Base-by-base conservation (phyloP, 371 early-diverging fungal species). In the Rhizomucor miehei region DNA sequence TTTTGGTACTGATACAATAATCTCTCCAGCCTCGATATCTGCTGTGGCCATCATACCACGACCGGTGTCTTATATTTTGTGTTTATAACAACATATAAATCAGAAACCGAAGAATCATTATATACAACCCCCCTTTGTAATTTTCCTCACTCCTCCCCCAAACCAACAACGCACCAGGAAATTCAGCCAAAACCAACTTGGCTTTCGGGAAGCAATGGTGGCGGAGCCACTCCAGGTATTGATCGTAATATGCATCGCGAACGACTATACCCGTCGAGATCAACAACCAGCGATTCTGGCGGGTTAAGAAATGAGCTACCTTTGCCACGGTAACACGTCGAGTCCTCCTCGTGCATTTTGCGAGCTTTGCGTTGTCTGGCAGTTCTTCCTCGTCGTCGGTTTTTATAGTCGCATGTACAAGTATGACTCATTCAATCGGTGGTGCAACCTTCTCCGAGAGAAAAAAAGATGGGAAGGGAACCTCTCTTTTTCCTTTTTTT, bases 21-120 rank as follows among this genome's bases (percentile, higher is more conserved):
- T 73, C 54, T 84, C 81, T 6, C 84, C 84, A 36, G 77, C 73
- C 59, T 74, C 76, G 24, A 84, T 80, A 56, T 77, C 72, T 36
- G 74, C 68, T 4, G 77, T 81, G 0, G 84, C 84, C 84, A 84
- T 84, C 84, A 84, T 83, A 52, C 76, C 82, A 72, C 82, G 75
- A 50, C 82, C 82, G 51, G 82, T 82, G 51, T 80, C 82, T 82
- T n/a, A n/a, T n/a, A n/a, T 56, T 35, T 29, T 29, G 3, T 29
- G 3, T 29, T 29, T 29, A 29, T 8, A 29, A 29, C 3, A 35
- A 52, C 24, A 20, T 36, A 46, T 46, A 5, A 43, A 44, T 20
- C 36, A 36, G 16, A 38, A 14, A n/a, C n/a, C n/a, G n/a, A n/a
- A n/a, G n/a, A n/a, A n/a, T n/a, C n/a, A n/a, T n/a, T 47, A 47